Evolutionary conservation across 129 eudicot genomes (phyloP).

Genomic region (Flaveria bidentis): DNA sequence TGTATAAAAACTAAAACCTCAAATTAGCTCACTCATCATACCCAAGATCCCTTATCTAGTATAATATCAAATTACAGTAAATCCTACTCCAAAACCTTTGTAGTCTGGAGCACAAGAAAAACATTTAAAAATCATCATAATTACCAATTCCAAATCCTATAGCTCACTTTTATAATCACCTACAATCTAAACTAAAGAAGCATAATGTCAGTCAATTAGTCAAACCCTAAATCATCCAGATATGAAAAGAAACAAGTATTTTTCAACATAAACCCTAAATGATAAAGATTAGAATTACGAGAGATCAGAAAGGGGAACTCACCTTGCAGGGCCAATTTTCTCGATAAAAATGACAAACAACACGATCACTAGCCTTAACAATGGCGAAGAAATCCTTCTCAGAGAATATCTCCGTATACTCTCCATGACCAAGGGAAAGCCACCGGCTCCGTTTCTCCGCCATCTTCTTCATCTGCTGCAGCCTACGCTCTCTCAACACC

Average conservation of each 20-base stretch:
- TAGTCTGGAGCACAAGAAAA: background rate
- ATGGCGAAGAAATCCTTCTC: constrained; percentile 86
- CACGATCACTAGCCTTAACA: constrained; percentile 92
- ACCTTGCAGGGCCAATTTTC: constrained; percentile 99
- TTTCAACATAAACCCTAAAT: constrained; percentile 1
- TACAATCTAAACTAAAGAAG: background rate
- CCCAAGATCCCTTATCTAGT: background rate
- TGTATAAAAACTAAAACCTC: background rate
- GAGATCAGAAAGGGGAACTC: background rate
- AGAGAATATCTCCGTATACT: constrained; percentile 73
- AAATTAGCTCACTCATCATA: background rate
- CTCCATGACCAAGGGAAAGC: constrained; percentile 84
- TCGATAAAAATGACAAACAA: constrained; percentile 93
- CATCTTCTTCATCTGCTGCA: constrained; percentile 98
- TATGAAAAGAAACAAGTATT: background rate
- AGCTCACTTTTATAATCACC: background rate
- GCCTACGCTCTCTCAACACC: constrained; percentile 69
- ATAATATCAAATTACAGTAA: background rate
- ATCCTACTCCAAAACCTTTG: background rate
- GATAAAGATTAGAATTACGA: background rate
- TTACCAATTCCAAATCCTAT: background rate
- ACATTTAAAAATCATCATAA: background rate
- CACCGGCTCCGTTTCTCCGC: constrained; percentile 89
- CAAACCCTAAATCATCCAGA: background rate
- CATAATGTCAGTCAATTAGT: background rate